Conservation (phyloP, 345 rosid genomes). For the Aurinia saxatilis region DNA sequence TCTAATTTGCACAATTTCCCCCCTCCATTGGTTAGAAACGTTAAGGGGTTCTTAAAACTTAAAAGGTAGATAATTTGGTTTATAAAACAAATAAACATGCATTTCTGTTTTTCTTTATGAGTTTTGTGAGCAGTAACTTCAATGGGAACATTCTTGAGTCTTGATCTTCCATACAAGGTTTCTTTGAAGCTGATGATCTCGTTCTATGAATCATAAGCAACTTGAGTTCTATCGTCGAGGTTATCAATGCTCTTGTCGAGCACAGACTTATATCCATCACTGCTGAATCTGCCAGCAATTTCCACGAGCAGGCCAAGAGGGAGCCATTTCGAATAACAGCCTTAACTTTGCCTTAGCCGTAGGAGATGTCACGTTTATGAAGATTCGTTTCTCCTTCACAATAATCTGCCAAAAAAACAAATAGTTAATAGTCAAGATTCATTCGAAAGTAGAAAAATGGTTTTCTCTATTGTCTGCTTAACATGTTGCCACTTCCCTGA, state of each 20-base stretch:
- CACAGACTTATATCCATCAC: slow-evolving; percentile 71
- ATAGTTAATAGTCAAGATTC: background rate
- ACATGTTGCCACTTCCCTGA: slow-evolving; percentile 97
- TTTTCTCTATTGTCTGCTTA: slow-evolving; percentile 80
- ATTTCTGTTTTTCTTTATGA: background rate
- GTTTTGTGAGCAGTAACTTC: slow-evolving; percentile 49
- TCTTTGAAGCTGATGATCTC: slow-evolving; percentile 92
- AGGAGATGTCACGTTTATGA: slow-evolving; percentile 86
- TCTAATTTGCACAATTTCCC: no score
- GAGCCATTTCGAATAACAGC: slow-evolving; percentile 86
- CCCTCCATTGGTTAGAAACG: no score
- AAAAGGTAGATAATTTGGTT: slow-evolving; percentile 14
- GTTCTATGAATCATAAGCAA: slow-evolving; percentile 87
- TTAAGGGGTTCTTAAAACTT: no score
- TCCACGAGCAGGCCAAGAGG: slow-evolving; percentile 69
- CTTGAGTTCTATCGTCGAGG: slow-evolving; percentile 96
- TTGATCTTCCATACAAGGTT: slow-evolving; percentile 75
- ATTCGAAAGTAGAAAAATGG: slow-evolving; percentile 28
- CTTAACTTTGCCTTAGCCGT: slow-evolving; percentile 93
- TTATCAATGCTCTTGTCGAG: slow-evolving; percentile 57
- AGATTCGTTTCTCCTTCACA: slow-evolving; percentile 91
- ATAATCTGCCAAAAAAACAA: slow-evolving; percentile 45
- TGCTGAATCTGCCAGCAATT: slow-evolving; percentile 89
- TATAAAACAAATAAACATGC: background rate
- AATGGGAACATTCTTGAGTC: slow-evolving; percentile 67